A percentile compares a stretch with the other conserved stretches of the same genome.
phyloP scores from a whole-genome alignment of 441 rosid species.

The Bruguiera hainesii region DNA sequence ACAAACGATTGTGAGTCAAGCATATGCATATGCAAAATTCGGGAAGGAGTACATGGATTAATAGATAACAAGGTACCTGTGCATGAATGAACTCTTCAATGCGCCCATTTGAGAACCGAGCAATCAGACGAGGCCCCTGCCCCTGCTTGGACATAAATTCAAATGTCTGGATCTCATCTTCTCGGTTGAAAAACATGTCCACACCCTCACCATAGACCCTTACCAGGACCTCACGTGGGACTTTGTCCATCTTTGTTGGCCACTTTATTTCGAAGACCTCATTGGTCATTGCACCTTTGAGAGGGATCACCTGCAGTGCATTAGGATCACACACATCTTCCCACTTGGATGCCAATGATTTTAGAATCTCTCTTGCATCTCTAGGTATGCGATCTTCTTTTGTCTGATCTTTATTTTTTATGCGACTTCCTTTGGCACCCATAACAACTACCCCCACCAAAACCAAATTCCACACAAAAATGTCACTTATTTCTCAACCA shows the following conservation, averaged over 20 bases:
- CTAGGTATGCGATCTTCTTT: constrained; percentile 45
- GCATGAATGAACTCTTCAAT: constrained; percentile 92
- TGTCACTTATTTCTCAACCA: no score
- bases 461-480: no score
- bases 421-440: constrained; percentile 28
- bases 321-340: constrained; percentile 67
- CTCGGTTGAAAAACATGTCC: constrained; percentile 76
- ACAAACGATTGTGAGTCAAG: not conserved
- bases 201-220: constrained; percentile 96
- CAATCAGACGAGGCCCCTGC: constrained; percentile 78
- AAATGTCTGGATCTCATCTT: constrained; percentile 77
- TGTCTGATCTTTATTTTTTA: constrained; percentile 19
- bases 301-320: constrained; percentile 54
- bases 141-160: constrained; percentile 90
- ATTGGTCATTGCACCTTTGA: constrained; percentile 78
- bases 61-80: constrained; percentile 44
- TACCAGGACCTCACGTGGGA: constrained; percentile 67
- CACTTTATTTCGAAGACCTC: constrained; percentile 70
- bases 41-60: not conserved
- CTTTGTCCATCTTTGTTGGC: constrained; percentile 40
- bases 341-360: constrained; percentile 73
- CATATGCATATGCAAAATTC: no score
- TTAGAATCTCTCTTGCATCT: constrained; percentile 62
- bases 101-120: constrained; percentile 72
- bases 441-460: constrained; percentile 12